Evolutionary conservation across 2,329 filamentous ascomycete genomes (phyloP).

Genomic region (Karstenula rhodostoma): DNA sequence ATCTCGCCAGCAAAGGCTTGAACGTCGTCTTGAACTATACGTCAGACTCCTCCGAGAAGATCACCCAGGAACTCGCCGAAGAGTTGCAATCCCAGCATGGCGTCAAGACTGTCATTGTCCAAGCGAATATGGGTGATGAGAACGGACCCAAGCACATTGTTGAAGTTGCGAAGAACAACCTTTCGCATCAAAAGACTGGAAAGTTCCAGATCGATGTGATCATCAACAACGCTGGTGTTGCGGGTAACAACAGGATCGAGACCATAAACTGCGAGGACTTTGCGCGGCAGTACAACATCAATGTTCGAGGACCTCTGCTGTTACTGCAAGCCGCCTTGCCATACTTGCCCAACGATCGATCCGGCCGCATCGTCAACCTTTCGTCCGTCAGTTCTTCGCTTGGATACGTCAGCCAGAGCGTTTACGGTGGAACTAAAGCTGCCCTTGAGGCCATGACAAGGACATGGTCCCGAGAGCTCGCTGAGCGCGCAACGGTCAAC

Average conservation of each 20-base stretch:
- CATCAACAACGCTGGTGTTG: slow-evolving; percentile 83
- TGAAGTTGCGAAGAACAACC: slow-evolving; percentile 65
- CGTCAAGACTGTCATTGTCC: slow-evolving; percentile 68
- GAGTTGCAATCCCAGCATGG: slow-evolving; percentile 65
- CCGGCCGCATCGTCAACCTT: slow-evolving; percentile 69
- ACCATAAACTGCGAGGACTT: slow-evolving; percentile 73
- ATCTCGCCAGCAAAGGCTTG: slow-evolving; percentile 76
- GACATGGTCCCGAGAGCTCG: slow-evolving; percentile 70
- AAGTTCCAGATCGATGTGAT: slow-evolving; percentile 80
- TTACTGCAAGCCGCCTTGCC: slow-evolving; percentile 76
- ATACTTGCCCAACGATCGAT: slow-evolving; percentile 74
- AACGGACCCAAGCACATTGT: slow-evolving; percentile 69
- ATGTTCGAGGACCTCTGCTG: slow-evolving; percentile 82
- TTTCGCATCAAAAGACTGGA: slow-evolving; percentile 61
- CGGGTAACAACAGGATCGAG: slow-evolving; percentile 69
- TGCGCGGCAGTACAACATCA: slow-evolving; percentile 76
- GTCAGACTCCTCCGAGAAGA: slow-evolving; percentile 65
- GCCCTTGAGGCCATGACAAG: slow-evolving; percentile 75
- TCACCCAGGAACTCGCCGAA: slow-evolving; percentile 62
- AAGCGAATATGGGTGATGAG: slow-evolving; percentile 74
- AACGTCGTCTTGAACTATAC: slow-evolving; percentile 77
- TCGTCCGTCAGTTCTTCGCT: slow-evolving; percentile 65
- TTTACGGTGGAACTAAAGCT: slow-evolving; percentile 73
- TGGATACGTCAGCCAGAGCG: slow-evolving; percentile 66
- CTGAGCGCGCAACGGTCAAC: slow-evolving; percentile 70